These are phyloP conservation scores for Crataegus laevigata DNA, from an alignment of 306 rosid genomes.

Conservation along the genomic window DNA sequence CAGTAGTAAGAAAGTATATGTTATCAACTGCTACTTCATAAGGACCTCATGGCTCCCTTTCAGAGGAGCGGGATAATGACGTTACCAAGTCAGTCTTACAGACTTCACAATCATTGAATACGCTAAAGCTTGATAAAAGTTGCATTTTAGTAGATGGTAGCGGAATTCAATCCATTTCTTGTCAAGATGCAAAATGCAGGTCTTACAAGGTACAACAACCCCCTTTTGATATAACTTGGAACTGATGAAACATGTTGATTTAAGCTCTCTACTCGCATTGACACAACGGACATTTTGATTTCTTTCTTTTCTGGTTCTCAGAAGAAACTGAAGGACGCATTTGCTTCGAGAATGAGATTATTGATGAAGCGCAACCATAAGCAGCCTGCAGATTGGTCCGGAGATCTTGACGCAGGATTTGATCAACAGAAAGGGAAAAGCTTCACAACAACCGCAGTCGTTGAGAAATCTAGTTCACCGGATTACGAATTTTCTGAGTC, in stretches of 20 bases:
- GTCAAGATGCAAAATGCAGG: neutral
- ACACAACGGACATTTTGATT: neutral
- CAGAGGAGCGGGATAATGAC: neutral
- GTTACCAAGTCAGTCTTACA: neutral
- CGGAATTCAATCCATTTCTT: neutral
- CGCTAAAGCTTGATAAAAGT: constrained; percentile 5
- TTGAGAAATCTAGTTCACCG: neutral
- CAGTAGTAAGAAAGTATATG: neutral
- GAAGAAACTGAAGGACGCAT: constrained; percentile 1
- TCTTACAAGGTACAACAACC: neutral
- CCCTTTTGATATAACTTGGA: neutral
- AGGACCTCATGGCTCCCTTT: neutral
- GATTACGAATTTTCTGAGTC: constrained; percentile 2
- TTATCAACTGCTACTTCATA: neutral
- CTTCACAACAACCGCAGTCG: neutral
- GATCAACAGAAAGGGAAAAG: neutral
- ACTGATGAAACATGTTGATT: neutral
- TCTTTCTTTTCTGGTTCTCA: neutral
- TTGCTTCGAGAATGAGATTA: neutral
- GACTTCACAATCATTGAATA: neutral
- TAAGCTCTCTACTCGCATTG: neutral
- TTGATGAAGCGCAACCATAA: neutral
- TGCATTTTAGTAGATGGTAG: neutral
- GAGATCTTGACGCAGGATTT: too few relatives aligned
- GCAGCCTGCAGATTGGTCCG: too few relatives aligned